Base-by-base conservation (phyloP, 1,139 yeast genomes). In the Pichia inconspicua region DNA sequence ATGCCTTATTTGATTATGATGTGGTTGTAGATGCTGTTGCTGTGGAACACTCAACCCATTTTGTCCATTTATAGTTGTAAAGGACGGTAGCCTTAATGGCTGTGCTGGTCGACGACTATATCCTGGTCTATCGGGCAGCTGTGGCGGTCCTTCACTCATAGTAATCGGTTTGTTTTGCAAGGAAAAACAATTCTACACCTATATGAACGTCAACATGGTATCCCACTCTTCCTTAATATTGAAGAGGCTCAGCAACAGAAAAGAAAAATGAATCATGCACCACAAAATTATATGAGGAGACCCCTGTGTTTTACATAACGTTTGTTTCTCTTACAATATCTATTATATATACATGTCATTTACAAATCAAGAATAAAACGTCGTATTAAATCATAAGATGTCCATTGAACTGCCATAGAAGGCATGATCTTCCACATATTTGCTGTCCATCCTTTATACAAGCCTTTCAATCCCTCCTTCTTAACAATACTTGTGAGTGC, bases 381-480 rank as follows among this genome's bases (percentile, higher is more conserved):
- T 25, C 50, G 47, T 34, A 45, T 42, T 7, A 45, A 25, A 32
- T 49, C 97, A 66, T 85, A 90, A 53, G 86, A 80, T 51, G 86
- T 71, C 96, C 96, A 92, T 53, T 90, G 85, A 22, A 90, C 89
- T 2, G 97, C 97, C 92, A 90, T 90, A 9, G 94, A 82, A 0
- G 97, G 97, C 38, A 88, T 86, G 3, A 90, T 94, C 64, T 90
- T 90, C 68, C 88, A 82, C 62, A 90, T 72, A 62, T 90, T 90
- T 2, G 97, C 96, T 3, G 84, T 76, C 60, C 90, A 74, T 0
- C 97, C 97, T 62, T 84, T 86, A 70, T 88, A 90, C 39, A 92
- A 79, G 2, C 97, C 98, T 44, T 66, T 68, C 50, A 79, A 56
- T 0, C 97, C 97, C 65, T 90, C 97, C 17, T 73, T 69, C 52